Conservation (phyloP, 2,329 filamentous ascomycete genomes). For the Trichoderma semiorbis region DNA sequence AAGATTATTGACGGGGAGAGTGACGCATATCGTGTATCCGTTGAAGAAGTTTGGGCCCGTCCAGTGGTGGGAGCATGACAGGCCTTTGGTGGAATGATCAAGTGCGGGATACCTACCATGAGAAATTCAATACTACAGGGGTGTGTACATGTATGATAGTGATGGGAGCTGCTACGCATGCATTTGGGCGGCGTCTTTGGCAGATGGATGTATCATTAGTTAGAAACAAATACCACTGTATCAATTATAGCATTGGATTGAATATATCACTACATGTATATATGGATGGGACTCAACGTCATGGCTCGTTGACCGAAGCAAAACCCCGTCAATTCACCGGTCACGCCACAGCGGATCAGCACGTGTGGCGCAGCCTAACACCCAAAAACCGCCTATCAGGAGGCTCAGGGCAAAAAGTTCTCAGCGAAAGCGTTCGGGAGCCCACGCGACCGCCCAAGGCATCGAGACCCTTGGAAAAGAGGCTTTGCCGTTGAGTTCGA, state of each 20-base stretch:
- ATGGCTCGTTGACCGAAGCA: neutral
- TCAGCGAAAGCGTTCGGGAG: neutral
- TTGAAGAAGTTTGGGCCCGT: constrained; percentile 55
- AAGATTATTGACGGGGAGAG: constrained; percentile 69
- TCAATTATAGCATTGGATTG: neutral
- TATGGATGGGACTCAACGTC: neutral
- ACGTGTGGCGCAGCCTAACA: constrained; percentile 2
- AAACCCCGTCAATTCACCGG: constrained; percentile 1
- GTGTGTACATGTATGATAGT: constrained; percentile 3
- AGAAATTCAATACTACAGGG: neutral
- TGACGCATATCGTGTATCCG: constrained; percentile 71
- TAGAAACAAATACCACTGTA: neutral
- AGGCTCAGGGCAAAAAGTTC: constrained; percentile 9
- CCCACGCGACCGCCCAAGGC: constrained; percentile 10
- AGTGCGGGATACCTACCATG: neutral
- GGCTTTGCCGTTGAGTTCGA: neutral
- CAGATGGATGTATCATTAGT: neutral
- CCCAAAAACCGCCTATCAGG: neutral
- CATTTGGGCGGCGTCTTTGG: constrained; percentile 4
- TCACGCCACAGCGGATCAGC: constrained; percentile 12
- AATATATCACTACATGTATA: neutral
- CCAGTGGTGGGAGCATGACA: constrained; percentile 53
- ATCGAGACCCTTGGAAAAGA: constrained; percentile 2
- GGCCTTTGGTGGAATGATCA: constrained; percentile 24
- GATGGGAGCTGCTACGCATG: neutral